These are phyloP conservation scores for Stylosanthes scabra DNA, from an alignment of 331 rosid genomes.

Conservation along the genomic window DNA sequence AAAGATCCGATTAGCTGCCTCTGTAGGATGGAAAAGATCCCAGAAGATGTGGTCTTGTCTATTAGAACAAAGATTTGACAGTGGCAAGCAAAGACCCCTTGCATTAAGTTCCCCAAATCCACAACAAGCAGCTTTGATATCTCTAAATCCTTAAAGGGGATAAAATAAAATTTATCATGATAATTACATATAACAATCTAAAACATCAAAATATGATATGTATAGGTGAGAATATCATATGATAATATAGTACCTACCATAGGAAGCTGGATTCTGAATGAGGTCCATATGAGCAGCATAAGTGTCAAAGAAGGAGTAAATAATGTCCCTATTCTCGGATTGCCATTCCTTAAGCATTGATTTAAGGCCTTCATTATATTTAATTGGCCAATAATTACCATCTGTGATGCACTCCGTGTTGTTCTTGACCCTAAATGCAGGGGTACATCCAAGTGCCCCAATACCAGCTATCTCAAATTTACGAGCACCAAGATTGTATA, in stretches of 20 bases:
- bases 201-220: not conserved
- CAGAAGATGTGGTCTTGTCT: conserved; percentile 75
- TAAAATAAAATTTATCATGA: not conserved
- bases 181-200: not conserved
- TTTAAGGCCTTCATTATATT: conserved; percentile 62
- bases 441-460: conserved; percentile 81
- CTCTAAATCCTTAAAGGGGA: conserved; percentile 72
- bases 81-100: conserved; percentile 55
- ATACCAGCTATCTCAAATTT: conserved; percentile 62
- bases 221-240: too few species aligned
- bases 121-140: conserved; percentile 73
- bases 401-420: conserved; percentile 54
- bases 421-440: conserved; percentile 57
- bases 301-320: conserved; percentile 67
- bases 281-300: conserved; percentile 48
- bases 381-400: conserved; percentile 49
- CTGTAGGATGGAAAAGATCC: conserved; percentile 82
- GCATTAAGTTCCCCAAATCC: conserved; percentile 73
- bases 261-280: conserved; percentile 52
- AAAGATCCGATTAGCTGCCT: conserved; percentile 59
- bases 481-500: conserved; percentile 63
- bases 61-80: conserved; percentile 62
- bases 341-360: conserved; percentile 61
- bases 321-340: conserved; percentile 48
- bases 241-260: conserved; percentile 50